A percentile compares a stretch with the other conserved stretches of the same genome.
Evolutionary conservation across 805 yeast genomes (phyloP).

Genomic region (Schizosaccharomyces lindneri): DNA sequence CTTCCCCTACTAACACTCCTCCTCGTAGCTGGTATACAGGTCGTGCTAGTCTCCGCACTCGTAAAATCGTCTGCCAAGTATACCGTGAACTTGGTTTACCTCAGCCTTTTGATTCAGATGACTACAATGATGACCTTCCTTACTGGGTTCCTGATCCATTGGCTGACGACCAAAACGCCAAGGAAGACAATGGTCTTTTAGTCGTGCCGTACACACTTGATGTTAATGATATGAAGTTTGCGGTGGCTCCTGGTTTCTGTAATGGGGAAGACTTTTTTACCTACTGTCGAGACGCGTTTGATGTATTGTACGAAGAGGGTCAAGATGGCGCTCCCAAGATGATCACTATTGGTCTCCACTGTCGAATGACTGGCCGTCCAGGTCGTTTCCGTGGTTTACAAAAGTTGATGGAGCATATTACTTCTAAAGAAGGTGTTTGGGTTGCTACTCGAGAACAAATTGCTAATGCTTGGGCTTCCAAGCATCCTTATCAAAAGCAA

Average conservation of each 20-base stretch:
- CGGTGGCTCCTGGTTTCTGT: slow-evolving; percentile 12
- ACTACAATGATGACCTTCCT: slow-evolving; percentile 18
- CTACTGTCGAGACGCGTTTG: slow-evolving; percentile 17
- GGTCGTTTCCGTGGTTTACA: slow-evolving; percentile 16
- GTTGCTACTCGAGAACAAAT: slow-evolving; percentile 17
- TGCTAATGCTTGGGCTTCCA: slow-evolving; percentile 8
- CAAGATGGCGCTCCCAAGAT: slow-evolving; percentile 12
- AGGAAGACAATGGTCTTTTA: slow-evolving; percentile 9
- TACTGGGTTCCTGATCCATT: slow-evolving; percentile 16
- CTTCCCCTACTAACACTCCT: slow-evolving; percentile 12
- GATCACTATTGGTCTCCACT: slow-evolving; percentile 18
- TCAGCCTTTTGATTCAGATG: slow-evolving; percentile 16
- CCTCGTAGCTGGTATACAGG: slow-evolving; percentile 19
- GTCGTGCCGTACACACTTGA: slow-evolving; percentile 15
- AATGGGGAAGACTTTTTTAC: slow-evolving; percentile 12
- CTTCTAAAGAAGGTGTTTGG: slow-evolving; percentile 16
- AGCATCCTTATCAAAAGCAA: background rate
- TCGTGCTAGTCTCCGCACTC: slow-evolving; percentile 14
- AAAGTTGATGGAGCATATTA: slow-evolving; percentile 16
- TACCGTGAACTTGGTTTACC: slow-evolving; percentile 13
- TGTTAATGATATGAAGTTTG: slow-evolving; percentile 13
- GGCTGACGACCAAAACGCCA: slow-evolving; percentile 7
- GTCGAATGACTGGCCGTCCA: slow-evolving; percentile 17
- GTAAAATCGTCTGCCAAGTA: slow-evolving; percentile 15
- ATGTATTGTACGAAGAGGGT: slow-evolving; percentile 17